Base-by-base conservation (phyloP, 192 early-diverging fungal species). In the Obelidium mucronatum region DNA sequence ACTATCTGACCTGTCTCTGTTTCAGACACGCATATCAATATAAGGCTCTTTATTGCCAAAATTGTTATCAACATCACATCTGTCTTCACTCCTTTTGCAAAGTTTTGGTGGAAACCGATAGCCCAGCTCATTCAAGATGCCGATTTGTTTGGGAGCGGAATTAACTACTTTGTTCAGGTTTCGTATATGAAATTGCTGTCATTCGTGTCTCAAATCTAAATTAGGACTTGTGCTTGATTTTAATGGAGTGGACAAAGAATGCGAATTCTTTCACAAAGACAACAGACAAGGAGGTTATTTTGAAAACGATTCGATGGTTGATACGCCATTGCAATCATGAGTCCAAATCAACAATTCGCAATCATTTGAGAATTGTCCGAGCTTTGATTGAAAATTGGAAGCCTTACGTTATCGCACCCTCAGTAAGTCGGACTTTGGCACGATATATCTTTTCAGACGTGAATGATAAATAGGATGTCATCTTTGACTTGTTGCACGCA, bases 161-260 rank as follows among this genome's bases (percentile, higher is more conserved):
- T 93, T 73, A 92, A 90, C 53, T 91, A 91, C 68, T 92, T 89
- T 83, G 83, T 92, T 66, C 89, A 90, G 68, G 91, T 92, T 65
- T 65, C 30, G 26, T 39, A 19, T 30, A 19, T 48, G 8, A n/a
- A 52, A 8, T 59, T 33, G 8, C 4, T 65, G 15, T 65, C 36
- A 13, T 34, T 65, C 11, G 6, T n/a, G 22, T 4, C 26, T 60
- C 4, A 30, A 34, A 42, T 34, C 17, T 40, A 19, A 35, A 8
- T 36, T 74, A 92, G 91, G 92, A 92, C 70, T 26, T 93, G 19
- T 90, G 91, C 68, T 79, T 89, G 3, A 53, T 91, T 3, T 76
- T 93, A 39, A 80, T 93, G 53, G 79, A 82, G n/a, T 93, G 92
- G 92, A 86, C 84, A n/a, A 80, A 77, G 40, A 76, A 74, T 79